Base-by-base conservation (phyloP, 2,329 filamentous ascomycete genomes). In the Paraphoma sp. region DNA sequence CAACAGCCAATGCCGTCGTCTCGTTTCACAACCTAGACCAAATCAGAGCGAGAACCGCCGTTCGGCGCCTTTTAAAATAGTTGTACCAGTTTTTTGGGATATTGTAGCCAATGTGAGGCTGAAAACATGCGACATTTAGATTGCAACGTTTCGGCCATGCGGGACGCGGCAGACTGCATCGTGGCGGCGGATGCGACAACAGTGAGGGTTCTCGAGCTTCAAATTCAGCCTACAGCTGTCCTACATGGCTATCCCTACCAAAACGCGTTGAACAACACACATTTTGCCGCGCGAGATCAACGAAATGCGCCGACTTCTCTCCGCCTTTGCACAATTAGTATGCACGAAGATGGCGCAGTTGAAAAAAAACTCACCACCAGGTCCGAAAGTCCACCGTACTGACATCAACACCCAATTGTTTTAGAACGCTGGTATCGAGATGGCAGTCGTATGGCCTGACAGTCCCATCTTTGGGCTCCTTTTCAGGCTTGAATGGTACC, bases 371-470 rank as follows among this genome's bases (percentile, higher is more conserved):
- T 62, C 59, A 77, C 93, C 93, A 97, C 93, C 93, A 97, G 14
- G 82, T 87, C 45, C 81, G 81, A 73, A 97, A 97, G 66, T 93
- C 86, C 69, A 88, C 84, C 0, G 91, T 92, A 45, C 84, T 81
- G 53, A 94, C 86, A 69, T 90, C 84, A 60, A 97, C 90, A 0
- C 87, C 91, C 59, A 96, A 72, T 12, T 91, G 86, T 73, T 86
- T 86, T 62, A 97, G 78, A 40, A 82, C 86, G 76, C 85, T 86
- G 8, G 90, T 97, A 68, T 91, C 93, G 45, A 97, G 80, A 76
- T 97, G 92, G 67, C 90, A 94, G 77, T 97, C 92, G 72, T 91
- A 97, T 11, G 93, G 93, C 61, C 93, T 84, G 78, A 93, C 86
- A 0, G 93, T 90, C 18, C 83, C 82, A 44, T 89, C 86, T 59